Percentiles rank a stretch among this genome's conserved stretches.
phyloP scores from a whole-genome alignment of 2,329 filamentous ascomycete species.

The Tolypocladium pustulatum region DNA sequence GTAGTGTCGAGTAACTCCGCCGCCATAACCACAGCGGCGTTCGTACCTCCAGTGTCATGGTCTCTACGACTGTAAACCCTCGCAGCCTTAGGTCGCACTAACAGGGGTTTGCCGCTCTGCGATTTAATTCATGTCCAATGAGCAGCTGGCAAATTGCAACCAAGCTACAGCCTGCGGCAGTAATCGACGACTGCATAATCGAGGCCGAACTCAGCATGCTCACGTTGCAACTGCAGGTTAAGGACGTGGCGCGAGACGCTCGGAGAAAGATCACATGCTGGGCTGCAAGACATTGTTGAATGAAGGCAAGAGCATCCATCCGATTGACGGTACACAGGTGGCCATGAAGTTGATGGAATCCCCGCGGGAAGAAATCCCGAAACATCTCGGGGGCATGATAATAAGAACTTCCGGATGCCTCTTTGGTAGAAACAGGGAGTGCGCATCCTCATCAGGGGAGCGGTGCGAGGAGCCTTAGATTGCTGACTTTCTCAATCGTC shows the following conservation, averaged over 20 bases:
- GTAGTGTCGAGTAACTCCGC: too few relatives aligned
- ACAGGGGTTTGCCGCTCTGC: too few relatives aligned
- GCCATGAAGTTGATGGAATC: neutral
- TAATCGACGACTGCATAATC: neutral
- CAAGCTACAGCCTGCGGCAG: too few relatives aligned
- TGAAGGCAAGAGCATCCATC: slow-evolving; percentile 3
- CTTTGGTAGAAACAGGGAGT: neutral
- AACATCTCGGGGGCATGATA: neutral
- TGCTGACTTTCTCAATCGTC: neutral
- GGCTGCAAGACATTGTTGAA: slow-evolving; percentile 10
- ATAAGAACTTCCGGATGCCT: neutral
- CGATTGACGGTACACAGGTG: neutral
- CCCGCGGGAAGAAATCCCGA: neutral
- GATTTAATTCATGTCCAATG: too few relatives aligned
- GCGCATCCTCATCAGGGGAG: neutral
- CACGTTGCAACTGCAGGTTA: slow-evolving; percentile 6
- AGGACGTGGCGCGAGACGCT: neutral
- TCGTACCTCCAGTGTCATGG: neutral
- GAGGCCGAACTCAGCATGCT: slow-evolving; percentile 12
- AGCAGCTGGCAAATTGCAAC: too few relatives aligned
- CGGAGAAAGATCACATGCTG: slow-evolving; percentile 7
- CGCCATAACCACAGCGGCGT: neutral
- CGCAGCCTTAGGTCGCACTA: too few relatives aligned
- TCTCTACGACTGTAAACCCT: too few relatives aligned
- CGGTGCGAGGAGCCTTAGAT: neutral